These are phyloP conservation scores for Mimosa pudica DNA, from an alignment of 306 rosid species.

Conservation along the genomic window DNA sequence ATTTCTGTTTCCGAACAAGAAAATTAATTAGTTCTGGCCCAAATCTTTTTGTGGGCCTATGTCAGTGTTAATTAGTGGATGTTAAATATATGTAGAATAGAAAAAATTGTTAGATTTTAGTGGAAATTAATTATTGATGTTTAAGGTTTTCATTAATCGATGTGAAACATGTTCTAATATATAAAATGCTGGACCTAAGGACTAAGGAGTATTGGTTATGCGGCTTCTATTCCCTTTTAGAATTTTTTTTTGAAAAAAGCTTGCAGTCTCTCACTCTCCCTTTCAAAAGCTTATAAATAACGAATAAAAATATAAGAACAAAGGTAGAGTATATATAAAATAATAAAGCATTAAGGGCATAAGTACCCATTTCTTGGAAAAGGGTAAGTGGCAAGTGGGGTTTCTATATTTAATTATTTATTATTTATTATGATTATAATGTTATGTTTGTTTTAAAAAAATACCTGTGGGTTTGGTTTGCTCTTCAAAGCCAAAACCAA, in stretches of 20 bases:
- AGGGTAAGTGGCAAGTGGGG: neutral
- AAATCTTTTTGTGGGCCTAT: too few relatives aligned
- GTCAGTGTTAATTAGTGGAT: neutral
- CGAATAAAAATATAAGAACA: neutral
- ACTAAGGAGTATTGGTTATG: too few relatives aligned
- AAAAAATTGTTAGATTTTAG: too few relatives aligned
- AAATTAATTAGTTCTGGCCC: too few relatives aligned
- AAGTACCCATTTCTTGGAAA: neutral
- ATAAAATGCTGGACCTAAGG: too few relatives aligned
- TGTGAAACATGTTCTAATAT: too few relatives aligned
- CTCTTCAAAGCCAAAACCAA: neutral
- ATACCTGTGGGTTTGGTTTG: neutral
- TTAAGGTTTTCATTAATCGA: too few relatives aligned
- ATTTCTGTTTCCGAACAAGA: too few relatives aligned
- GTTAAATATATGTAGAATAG: too few relatives aligned
- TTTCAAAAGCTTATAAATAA: neutral
- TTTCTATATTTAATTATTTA: neutral
- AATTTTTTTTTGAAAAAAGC: too few relatives aligned
- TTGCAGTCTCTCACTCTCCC: neutral
- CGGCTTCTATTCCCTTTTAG: too few relatives aligned
- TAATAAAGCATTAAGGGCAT: neutral
- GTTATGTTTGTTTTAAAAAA: neutral
- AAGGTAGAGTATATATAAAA: neutral
- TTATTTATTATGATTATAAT: neutral
- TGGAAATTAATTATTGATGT: too few relatives aligned